Evolutionary conservation across 2,329 filamentous ascomycete genomes (phyloP), one percentile per base, ranked within the genome.

Genomic region (Sporothrix brasiliensis): DNA sequence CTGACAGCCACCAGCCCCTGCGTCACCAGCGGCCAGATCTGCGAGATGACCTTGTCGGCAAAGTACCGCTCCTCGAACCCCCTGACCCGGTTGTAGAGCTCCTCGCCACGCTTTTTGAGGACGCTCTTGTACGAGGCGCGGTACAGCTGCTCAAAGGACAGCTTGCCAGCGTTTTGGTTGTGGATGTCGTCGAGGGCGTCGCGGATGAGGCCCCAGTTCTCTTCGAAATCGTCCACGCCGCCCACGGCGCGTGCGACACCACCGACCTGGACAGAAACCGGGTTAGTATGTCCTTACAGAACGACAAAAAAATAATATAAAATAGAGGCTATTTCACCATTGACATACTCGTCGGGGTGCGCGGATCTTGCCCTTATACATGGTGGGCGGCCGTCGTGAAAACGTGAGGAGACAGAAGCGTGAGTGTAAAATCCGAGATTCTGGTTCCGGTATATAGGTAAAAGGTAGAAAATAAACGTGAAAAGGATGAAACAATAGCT

Each of bases 61-160:
- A 99, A 89, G 91, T 94, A 97, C 73, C 88, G 82, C 76, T 90
- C 86, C 80, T 98, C 94, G 69, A 97, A 93, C 2, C 88, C 82
- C 75, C 90, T 91, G 65, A 98, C 93, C 11, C 87, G 85, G 5
- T 91, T 86, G 80, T 98, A 98, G 1, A 99, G 85, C 13, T 89
- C 83, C 47, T 91, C 88, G 34, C 94, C 94, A 75, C 93, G 91
- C 81, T 94, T 96, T 80, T 91, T 92, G 49, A 97, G 82, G 0
- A 98, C 94, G 24, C 98, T 92, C 79, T 95, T 94, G 81, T 99
- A 99, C 5, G 93, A 92, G 69, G 92, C 92, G 71, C 95, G 91
- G 81, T 99, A 99, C 0, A 99, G 87, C 77, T 97, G 91, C 79
- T 99, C 95, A 82, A 97, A 99, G 0, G 94, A 97, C 2, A 99